phyloP scores from a whole-genome alignment of 2,329 filamentous ascomycete genomes.

The Calycina herbarum region DNA sequence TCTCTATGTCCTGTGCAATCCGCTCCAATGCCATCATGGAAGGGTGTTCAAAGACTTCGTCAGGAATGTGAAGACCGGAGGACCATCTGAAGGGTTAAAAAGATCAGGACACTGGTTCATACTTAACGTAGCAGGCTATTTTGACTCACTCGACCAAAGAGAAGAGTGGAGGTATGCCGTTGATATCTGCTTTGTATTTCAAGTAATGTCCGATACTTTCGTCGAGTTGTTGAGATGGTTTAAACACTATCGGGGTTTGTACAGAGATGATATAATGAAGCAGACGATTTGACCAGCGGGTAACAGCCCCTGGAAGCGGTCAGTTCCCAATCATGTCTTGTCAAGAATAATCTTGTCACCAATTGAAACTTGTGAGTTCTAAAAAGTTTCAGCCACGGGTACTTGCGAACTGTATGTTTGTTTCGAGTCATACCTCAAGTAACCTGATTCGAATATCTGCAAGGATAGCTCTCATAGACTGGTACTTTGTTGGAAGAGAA shows the following conservation, averaged over 20 bases:
- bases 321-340: not conserved
- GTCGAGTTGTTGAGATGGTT: not conserved
- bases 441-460: not conserved
- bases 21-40: not conserved
- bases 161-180: not conserved
- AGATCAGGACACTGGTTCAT: not conserved
- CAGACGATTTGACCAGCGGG: not conserved
- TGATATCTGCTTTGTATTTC: not conserved
- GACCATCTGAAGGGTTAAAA: not conserved
- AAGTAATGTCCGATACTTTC: not conserved
- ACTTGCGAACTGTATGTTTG: not conserved
- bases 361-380: not conserved
- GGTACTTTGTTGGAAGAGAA: not conserved
- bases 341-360: not conserved
- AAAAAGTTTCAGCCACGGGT: not conserved
- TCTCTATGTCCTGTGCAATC: not conserved
- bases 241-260: not conserved
- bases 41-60: not conserved
- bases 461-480: not conserved
- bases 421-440: not conserved
- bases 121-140: not conserved
- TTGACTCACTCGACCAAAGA: not conserved
- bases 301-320: not conserved
- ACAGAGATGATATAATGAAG: not conserved
- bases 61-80: not conserved